Evolutionary conservation across 2,329 filamentous ascomycete genomes (phyloP).

Genomic region (Coleophoma crateriformis): DNA sequence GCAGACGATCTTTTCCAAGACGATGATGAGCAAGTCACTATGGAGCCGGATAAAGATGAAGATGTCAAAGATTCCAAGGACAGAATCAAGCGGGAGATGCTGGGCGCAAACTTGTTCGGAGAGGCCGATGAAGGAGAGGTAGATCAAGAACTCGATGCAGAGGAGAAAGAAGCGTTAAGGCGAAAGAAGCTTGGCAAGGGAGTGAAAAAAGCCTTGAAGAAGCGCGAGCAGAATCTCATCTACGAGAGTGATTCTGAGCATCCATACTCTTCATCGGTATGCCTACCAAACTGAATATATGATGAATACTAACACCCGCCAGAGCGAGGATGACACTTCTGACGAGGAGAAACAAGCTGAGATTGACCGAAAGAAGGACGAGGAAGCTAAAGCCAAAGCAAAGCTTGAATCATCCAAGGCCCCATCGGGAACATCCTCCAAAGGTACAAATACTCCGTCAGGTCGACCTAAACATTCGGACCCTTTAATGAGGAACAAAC

Average conservation of each 20-base stretch:
- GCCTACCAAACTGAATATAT: slow-evolving; percentile 13
- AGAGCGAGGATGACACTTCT: slow-evolving; percentile 46
- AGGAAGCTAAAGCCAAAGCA: slow-evolving; percentile 49
- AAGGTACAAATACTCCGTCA: slow-evolving; percentile 64
- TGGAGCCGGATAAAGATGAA: slow-evolving; percentile 77
- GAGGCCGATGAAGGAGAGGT: slow-evolving; percentile 65
- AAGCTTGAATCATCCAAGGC: slow-evolving; percentile 35
- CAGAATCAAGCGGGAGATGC: slow-evolving; percentile 71
- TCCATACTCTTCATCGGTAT: slow-evolving; percentile 49
- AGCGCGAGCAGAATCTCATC: slow-evolving; percentile 79
- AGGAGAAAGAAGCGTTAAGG: slow-evolving; percentile 65
- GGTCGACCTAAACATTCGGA: slow-evolving; percentile 48
- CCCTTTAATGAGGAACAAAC: slow-evolving; percentile 48
- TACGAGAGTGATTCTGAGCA: slow-evolving; percentile 70
- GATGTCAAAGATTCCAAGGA: slow-evolving; percentile 68
- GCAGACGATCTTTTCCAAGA: slow-evolving; percentile 76
- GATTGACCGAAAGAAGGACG: slow-evolving; percentile 54
- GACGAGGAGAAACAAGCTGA: slow-evolving; percentile 57
- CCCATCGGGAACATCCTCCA: slow-evolving; percentile 50
- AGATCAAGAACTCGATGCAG: slow-evolving; percentile 63
- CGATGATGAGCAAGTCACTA: slow-evolving; percentile 73
- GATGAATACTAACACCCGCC: slow-evolving; percentile 17
- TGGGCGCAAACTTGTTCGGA: slow-evolving; percentile 81
- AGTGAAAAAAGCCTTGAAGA: slow-evolving; percentile 74
- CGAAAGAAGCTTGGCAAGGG: slow-evolving; percentile 69